Evolutionary conservation across 2,329 filamentous ascomycete species (phyloP).

Genomic region (Ophiocordyceps camponoti-saundersi): DNA sequence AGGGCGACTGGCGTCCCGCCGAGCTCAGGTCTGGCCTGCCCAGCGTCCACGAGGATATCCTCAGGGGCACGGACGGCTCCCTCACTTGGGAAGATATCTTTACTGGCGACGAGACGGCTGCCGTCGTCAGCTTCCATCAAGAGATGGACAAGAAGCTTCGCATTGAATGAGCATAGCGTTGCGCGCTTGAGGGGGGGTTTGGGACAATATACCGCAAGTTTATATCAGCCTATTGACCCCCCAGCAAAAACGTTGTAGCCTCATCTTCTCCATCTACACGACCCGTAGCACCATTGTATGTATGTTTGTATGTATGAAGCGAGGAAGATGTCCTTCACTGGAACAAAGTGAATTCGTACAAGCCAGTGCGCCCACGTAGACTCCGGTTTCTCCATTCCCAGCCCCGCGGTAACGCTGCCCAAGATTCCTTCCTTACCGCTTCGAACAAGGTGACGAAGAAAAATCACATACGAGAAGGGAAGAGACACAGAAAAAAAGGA

Average conservation of each 20-base stretch:
- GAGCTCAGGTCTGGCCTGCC: constrained; percentile 42
- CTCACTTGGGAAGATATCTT: constrained; percentile 92
- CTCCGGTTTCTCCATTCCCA: constrained; percentile 8
- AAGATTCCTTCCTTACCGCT: constrained; percentile 3
- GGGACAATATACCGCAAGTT: neutral
- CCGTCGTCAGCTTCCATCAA: constrained; percentile 60
- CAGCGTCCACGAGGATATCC: constrained; percentile 76
- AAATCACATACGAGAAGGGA: neutral
- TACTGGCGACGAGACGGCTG: constrained; percentile 57
- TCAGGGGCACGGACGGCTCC: constrained; percentile 60
- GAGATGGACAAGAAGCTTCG: constrained; percentile 89
- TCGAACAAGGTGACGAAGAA: constrained; percentile 1
- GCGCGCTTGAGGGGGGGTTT: too few relatives aligned
- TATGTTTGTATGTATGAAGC: neutral
- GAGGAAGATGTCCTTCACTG: neutral
- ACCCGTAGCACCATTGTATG: neutral
- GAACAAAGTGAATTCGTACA: constrained; percentile 5
- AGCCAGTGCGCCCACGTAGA: constrained; percentile 10
- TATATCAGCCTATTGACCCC: neutral
- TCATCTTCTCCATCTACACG: neutral
- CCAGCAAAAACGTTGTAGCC: neutral
- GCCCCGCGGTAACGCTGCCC: constrained; percentile 5
- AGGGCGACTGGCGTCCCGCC: constrained; percentile 64
- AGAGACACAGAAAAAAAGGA: neutral
- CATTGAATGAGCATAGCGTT: constrained; percentile 28